These are phyloP conservation scores for Brassica rapa DNA, from an alignment of 345 rosid genomes.

Conservation along the genomic window DNA sequence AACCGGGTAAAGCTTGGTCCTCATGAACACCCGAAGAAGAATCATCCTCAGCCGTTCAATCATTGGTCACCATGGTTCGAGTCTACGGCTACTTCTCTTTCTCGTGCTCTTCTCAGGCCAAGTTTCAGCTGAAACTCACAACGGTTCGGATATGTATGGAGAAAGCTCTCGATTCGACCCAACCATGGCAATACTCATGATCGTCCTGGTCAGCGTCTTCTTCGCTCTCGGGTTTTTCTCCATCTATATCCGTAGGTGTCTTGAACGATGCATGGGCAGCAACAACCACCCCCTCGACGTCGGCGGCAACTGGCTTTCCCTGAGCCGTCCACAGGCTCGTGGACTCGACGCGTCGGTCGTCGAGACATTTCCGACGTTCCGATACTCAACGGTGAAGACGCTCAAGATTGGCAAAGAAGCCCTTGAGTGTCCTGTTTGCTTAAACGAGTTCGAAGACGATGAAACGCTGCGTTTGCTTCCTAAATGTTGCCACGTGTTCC, in stretches of 20 bases:
- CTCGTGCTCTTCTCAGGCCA: constrained; percentile 12
- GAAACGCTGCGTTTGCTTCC: constrained; percentile 84
- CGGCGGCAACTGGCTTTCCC: constrained; percentile 35
- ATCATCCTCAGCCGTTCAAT: constrained; percentile 7
- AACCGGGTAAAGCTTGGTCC: background rate
- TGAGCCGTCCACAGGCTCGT: constrained; percentile 35
- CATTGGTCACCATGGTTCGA: constrained; percentile 18
- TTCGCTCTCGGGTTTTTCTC: constrained; percentile 74
- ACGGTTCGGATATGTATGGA: constrained; percentile 3
- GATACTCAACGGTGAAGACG: constrained; percentile 64
- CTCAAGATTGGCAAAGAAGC: constrained; percentile 57
- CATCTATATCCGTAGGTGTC: constrained; percentile 62
- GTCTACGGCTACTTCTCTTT: constrained; percentile 26
- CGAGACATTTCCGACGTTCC: constrained; percentile 65
- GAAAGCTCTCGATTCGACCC: constrained; percentile 49
- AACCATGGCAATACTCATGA: constrained; percentile 64
- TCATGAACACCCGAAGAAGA: constrained; percentile 5
- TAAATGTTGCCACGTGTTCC: constrained; percentile 82
- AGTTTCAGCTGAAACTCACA: constrained; percentile 35
- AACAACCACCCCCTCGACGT: background rate
- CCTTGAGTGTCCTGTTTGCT: constrained; percentile 84
- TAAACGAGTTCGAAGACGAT: constrained; percentile 79
- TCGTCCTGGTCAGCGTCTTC: constrained; percentile 56
- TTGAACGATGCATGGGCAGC: constrained; percentile 35
- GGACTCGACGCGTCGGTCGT: constrained; percentile 69